Evolutionary conservation across 2,329 filamentous ascomycete species (phyloP), one percentile per base, ranked within the genome.

Genomic region (Parasarocladium wereldwijsianum): DNA sequence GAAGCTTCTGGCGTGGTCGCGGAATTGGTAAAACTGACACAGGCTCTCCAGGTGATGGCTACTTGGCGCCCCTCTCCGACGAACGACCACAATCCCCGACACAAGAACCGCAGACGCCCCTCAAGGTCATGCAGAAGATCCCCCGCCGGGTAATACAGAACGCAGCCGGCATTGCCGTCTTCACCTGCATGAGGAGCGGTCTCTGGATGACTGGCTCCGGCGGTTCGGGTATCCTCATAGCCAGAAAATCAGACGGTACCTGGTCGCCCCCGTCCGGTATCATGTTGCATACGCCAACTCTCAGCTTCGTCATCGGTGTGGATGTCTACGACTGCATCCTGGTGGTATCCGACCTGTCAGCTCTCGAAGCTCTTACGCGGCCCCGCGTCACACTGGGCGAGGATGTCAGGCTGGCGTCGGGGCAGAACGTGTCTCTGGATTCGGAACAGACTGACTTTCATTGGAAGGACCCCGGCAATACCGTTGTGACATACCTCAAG

Each of bases 291-390:
- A 93, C 87, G 0, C 73, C 83, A 1, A 84, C 80, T 1, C 65
- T 94, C 19, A 87, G 85, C 20, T 94, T 96, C 46, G 69, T 93
- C 31, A 76, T 86, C 5, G 87, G 86, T 3, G 79, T 93, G 23
- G 87, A 96, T 48, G 85, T 94, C 18, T 96, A 94, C 60, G 87
- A 96, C 51, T 93, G 86, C 46, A 80, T 96, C 10, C 68, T 94
- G 7, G 80, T 94, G 20, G 86, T 94, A 47, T 94, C 93, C 57
- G 85, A 80, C 25, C 72, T 81, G 26, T 69, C 82, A 33, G 84
- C 85, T 6, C 60, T 96, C 26, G 80, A 93, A 40, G 73, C 80
- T 1, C 92, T 94, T 47, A 84, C 81, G 20, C 76, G 75, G 34
- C 60, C 87, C 4, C 70, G 78, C 31, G 74, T 84, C 32, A 90